phyloP scores from a whole-genome alignment of 306 rosid genomes.

The Malus fusca region DNA sequence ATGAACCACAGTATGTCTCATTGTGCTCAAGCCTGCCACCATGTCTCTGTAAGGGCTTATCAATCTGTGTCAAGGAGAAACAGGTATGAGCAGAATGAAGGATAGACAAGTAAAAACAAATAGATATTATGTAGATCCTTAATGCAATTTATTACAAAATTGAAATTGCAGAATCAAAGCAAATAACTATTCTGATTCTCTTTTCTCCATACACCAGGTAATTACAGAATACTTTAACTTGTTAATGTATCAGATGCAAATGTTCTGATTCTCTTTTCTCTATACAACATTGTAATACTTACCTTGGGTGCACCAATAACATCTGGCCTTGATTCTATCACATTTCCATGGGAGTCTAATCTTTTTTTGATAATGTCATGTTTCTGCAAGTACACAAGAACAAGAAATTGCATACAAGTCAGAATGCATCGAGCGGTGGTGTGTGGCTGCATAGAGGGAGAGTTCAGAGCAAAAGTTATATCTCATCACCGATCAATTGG shows the following conservation, averaged over 20 bases:
- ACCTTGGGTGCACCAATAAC: constrained; percentile 95
- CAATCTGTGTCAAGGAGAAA: constrained; percentile 53
- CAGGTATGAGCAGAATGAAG: constrained; percentile 9
- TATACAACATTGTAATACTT: neutral
- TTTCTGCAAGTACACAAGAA: constrained; percentile 44
- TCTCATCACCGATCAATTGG: neutral
- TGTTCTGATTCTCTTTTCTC: neutral
- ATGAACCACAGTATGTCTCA: constrained; percentile 97
- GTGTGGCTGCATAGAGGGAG: neutral
- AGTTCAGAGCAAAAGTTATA: constrained; percentile 1
- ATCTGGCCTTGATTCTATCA: constrained; percentile 78
- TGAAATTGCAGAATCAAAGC: neutral
- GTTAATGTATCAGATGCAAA: neutral
- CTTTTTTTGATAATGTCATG: constrained; percentile 94
- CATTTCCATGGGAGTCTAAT: constrained; percentile 79
- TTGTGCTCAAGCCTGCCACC: constrained; percentile 99
- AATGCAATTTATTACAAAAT: neutral
- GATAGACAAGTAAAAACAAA: constrained; percentile 1
- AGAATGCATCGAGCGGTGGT: too few species aligned
- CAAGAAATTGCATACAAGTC: neutral
- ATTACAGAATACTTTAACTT: neutral
- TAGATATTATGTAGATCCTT: neutral
- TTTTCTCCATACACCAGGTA: neutral
- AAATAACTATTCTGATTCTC: neutral
- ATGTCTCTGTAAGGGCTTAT: constrained; percentile 85